A percentile compares a stretch with the other conserved stretches of the same genome.
Evolutionary conservation across 228 moss, liverwort and hornwort genomes (phyloP).

Genomic region (Sphagnum fallax): DNA sequence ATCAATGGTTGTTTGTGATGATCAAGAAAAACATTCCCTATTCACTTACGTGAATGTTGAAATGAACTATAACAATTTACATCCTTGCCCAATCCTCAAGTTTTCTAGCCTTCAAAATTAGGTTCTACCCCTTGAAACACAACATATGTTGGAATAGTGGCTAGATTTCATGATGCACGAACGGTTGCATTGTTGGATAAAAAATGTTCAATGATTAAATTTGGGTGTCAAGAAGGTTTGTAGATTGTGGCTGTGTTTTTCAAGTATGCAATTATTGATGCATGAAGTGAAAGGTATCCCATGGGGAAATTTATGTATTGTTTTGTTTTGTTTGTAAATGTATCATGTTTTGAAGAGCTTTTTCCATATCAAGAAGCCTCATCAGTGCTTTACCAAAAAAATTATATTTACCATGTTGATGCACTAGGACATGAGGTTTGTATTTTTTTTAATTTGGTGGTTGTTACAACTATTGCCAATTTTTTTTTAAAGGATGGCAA

Average conservation of each 20-base stretch:
- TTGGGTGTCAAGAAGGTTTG: background rate
- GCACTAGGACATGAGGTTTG: conserved; percentile 84
- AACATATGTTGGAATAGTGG: too few species aligned
- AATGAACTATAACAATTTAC: conserved; percentile 53
- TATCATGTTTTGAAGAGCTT: conserved; percentile 75
- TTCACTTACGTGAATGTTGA: conserved; percentile 84
- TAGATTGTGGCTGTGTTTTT: background rate
- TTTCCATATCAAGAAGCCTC: conserved; percentile 81
- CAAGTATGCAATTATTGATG: too few species aligned
- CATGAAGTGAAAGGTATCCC: background rate
- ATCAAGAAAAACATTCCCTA: conserved; percentile 71
- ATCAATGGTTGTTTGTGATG: conserved; percentile 74
- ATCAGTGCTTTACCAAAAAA: conserved; percentile 72
- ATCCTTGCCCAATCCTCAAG: background rate
- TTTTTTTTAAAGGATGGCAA: too few species aligned
- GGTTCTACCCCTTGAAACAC: background rate
- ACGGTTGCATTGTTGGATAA: too few species aligned
- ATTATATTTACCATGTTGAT: conserved; percentile 81
- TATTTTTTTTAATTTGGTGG: background rate
- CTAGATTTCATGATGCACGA: too few species aligned
- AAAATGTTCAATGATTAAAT: background rate
- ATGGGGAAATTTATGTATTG: background rate
- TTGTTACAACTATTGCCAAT: too few species aligned
- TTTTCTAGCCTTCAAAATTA: background rate
- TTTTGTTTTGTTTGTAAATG: conserved; percentile 31